Percentiles rank a stretch among this genome's conserved stretches.
phyloP scores from a whole-genome alignment of 495 filamentous ascomycete species.

The Aspergillus homomorphus region DNA sequence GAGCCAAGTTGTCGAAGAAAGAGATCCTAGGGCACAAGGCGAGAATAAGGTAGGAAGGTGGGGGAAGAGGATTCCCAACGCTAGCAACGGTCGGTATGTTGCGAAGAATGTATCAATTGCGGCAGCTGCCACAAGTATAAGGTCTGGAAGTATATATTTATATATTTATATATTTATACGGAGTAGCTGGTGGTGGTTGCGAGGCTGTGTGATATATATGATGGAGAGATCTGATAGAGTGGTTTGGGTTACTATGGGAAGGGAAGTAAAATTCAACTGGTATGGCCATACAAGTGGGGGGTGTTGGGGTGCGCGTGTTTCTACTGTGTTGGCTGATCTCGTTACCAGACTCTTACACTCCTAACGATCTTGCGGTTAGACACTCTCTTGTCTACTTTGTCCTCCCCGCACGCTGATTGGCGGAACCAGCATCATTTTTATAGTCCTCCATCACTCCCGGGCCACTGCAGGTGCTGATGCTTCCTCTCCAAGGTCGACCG shows the following conservation, averaged over 20 bases:
- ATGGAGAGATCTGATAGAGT: too few species aligned
- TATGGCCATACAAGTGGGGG: slow-evolving; percentile 1
- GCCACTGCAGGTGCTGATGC: background rate
- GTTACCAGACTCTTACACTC: slow-evolving; percentile 10
- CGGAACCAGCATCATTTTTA: background rate
- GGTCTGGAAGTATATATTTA: background rate
- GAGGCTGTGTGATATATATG: background rate
- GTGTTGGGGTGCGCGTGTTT: too few species aligned
- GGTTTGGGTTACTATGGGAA: background rate
- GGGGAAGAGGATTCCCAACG: background rate
- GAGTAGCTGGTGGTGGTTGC: background rate
- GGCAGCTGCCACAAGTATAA: too few species aligned
- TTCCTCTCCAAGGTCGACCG: background rate
- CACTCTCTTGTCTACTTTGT: background rate
- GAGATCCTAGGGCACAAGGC: background rate
- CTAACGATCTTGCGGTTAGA: slow-evolving; percentile 6
- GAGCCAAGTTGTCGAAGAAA: slow-evolving; percentile 10
- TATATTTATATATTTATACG: background rate
- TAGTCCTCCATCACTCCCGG: background rate
- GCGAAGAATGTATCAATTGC: slow-evolving; percentile 8
- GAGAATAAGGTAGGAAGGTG: background rate
- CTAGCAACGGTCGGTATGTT: slow-evolving; percentile 16
- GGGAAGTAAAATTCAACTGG: background rate
- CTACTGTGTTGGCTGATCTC: background rate
- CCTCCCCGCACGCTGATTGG: slow-evolving; percentile 8